Conservation (phyloP, 2,329 filamentous ascomycete genomes). For the Pezicula neosporulosa region DNA sequence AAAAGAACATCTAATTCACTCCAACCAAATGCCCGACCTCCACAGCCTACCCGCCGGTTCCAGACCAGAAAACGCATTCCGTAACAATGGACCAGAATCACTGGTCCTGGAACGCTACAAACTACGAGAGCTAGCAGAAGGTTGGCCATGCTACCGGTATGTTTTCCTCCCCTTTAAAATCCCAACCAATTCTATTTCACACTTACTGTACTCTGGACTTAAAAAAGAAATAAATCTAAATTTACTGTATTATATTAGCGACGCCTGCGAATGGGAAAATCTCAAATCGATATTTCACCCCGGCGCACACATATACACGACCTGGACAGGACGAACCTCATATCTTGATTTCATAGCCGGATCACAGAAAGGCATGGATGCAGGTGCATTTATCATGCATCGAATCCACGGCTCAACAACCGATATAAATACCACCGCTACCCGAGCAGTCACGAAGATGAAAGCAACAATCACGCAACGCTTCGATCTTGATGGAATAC, state of each 20-base stretch:
- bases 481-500: constrained; percentile 36
- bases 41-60: no score
- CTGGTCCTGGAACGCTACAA: no score
- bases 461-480: constrained; percentile 48
- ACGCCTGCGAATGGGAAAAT: constrained; percentile 50
- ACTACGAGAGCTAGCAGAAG: not conserved
- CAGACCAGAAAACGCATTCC: no score
- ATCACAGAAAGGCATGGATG: constrained; percentile 37
- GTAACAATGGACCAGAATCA: no score
- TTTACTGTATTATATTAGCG: constrained; percentile 22
- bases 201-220: no score
- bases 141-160: not conserved
- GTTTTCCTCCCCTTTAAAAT: not conserved
- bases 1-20: no score
- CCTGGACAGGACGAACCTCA: constrained; percentile 42
- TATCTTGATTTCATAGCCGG: constrained; percentile 36
- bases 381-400: constrained; percentile 41
- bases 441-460: constrained; percentile 43
- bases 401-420: constrained; percentile 38
- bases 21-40: no score
- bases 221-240: no score
- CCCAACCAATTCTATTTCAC: not conserved
- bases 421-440: constrained; percentile 36
- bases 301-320: constrained; percentile 45
- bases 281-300: constrained; percentile 46